Base-by-base conservation (phyloP, 2,329 filamentous ascomycete species). In the Cytospora chrysosperma region DNA sequence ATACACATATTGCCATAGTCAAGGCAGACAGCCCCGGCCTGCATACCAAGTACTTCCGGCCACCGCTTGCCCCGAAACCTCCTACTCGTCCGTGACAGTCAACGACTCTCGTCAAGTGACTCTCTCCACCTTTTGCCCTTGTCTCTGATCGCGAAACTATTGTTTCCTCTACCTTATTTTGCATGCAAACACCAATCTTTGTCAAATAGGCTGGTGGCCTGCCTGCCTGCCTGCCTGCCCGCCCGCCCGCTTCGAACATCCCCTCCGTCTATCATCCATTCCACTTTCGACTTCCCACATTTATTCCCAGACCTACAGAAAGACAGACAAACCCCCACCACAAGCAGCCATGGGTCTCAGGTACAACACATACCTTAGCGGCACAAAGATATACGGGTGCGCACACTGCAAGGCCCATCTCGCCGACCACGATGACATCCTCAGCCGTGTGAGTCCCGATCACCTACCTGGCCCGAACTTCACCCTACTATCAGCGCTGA, bases 321-420 rank as follows among this genome's bases (percentile, higher is more conserved):
- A 9, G 19, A 5, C n/a, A 54, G 17, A 24, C 27, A 49, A 24
- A 43, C 51, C 40, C 37, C 40, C 37, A 61, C 21, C 26, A 49
- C n/a, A 47, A 24, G 49, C 30, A 58, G 56, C 40, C 51, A 97
- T 97, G 93, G 93, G 93, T 69, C 88, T 97, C 70, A 82, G 88
- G 65, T 97, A 97, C 82, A 97, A 97, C 79, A 88, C 91, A 66
- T 97, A 97, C 76, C 88, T 97, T 68, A 91, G 88, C 76, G 90
- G 90, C 73, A 86, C 83, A 77, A 91, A 91, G 78, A 94, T 97
- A 74, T 96, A 95, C 76, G 93, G 92, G 69, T 97, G 91, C 85
- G 94, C 94, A 81, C 85, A 85, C 72, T 99, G 95, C 87, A 97
- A 97, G 77, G 92, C 95, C 9, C 95, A 99, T 74, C 86, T 99